Base-by-base conservation (phyloP, 1,284 basidiomycete species). In the Xanthoconium separans region DNA sequence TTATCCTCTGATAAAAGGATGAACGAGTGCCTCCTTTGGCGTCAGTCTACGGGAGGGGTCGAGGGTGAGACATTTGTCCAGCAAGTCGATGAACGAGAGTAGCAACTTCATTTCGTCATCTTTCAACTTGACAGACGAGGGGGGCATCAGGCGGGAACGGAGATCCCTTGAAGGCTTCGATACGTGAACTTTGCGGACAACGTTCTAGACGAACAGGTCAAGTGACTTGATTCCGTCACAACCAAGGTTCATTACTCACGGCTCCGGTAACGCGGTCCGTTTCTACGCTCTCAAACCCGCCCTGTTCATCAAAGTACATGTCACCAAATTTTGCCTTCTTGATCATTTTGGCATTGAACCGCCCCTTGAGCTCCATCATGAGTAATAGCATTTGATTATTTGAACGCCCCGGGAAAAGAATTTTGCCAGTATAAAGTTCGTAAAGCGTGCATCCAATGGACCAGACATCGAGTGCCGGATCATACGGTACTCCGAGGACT, bases 331-430 rank as follows among this genome's bases (percentile, higher is more conserved):
- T 87, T 2, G 92, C 91, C 69, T 91, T 95, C 74, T 96, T 96
- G 69, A 98, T 89, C 83, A 95, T 87, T 73, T 95, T 95, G 61
- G 85, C 81, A 62, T 94, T 95, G 73, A 99, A 91, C 46, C 94
- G 85, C 33, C 97, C 96, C 70, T 93, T 95, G 41, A 97, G 79
- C 72, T 98, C 95, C 93, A 95, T 95, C 90, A 95, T 95, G 57
- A 94, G 84, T 56, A 95, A 79, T 13, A 99, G 78, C 96, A 99
- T 98, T 65, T 99, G 95, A 68, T 98, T 98, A 76, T 99, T 99
- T 30, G 90, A 93, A 31, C 93, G 85, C 13, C 96, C 97, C 0
- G 97, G 95, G 69, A 99, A 95, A 30, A 99, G 83, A 54, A 99
- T 99, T 76, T 98, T 98, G 71, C 97, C 97, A 3, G 96, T 99